phyloP scores from a whole-genome alignment of 2,329 filamentous ascomycete genomes.

The Tolypocladium tundrense region DNA sequence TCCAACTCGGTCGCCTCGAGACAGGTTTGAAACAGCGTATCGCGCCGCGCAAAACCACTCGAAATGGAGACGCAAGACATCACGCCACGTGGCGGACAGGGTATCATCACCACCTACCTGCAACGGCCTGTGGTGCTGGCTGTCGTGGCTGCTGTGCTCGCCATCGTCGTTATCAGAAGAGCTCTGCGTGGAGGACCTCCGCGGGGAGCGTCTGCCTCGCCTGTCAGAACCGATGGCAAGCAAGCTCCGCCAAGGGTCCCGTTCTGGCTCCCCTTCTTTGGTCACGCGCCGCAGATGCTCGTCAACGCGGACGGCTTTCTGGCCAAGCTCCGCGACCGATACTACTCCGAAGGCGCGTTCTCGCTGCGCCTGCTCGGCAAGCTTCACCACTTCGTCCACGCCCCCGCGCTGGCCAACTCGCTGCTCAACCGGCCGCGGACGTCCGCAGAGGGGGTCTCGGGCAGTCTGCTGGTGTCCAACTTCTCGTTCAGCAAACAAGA shows the following conservation, averaged over 20 bases:
- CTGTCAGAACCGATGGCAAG: constrained; percentile 3
- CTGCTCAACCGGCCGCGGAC: constrained; percentile 19
- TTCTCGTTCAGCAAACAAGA: constrained; percentile 21
- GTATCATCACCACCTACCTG: constrained; percentile 5
- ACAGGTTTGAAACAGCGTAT: background rate
- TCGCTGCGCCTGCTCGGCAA: constrained; percentile 21
- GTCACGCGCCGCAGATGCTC: constrained; percentile 22
- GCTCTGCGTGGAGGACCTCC: constrained; percentile 8
- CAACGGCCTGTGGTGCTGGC: constrained; percentile 13
- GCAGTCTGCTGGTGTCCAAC: constrained; percentile 17
- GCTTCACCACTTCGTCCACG: constrained; percentile 23
- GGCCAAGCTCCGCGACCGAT: constrained; percentile 17
- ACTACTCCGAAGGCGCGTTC: constrained; percentile 24
- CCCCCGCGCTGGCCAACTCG: constrained; percentile 16
- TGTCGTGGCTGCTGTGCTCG: constrained; percentile 13
- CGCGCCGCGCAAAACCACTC: background rate
- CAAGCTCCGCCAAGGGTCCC: constrained; percentile 15
- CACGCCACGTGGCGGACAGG: background rate
- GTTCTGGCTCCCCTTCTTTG: constrained; percentile 25
- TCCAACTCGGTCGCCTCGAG: background rate
- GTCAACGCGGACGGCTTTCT: constrained; percentile 18
- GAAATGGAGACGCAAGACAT: background rate
- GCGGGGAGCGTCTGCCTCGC: background rate
- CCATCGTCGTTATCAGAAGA: constrained; percentile 15
- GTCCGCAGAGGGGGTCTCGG: constrained; percentile 12